A percentile compares a stretch with the other conserved stretches of the same genome.
phyloP scores from a whole-genome alignment of 345 rosid genomes.

The Erysimum cheiranthoides region DNA sequence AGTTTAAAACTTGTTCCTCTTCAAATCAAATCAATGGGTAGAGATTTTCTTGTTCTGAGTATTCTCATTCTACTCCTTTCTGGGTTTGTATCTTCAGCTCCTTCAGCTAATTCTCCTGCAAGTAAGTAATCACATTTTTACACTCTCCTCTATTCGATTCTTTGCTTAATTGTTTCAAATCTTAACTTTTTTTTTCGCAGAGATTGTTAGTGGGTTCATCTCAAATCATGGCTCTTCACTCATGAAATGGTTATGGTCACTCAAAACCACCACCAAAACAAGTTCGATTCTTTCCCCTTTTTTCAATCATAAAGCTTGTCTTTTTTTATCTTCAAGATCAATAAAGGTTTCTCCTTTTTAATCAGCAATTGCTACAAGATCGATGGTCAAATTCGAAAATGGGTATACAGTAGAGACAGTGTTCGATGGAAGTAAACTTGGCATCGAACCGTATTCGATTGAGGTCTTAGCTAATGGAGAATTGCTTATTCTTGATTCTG shows the following conservation, averaged over 20 bases:
- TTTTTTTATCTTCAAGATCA: neutral
- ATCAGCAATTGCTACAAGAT: slow-evolving; percentile 78
- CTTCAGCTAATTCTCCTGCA: slow-evolving; percentile 74
- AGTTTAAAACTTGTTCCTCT: neutral
- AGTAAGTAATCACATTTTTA: slow-evolving; percentile 57
- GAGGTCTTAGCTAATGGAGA: slow-evolving; percentile 88
- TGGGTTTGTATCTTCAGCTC: slow-evolving; percentile 67
- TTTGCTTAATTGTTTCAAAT: slow-evolving; percentile 25
- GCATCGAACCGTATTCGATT: slow-evolving; percentile 83
- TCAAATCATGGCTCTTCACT: slow-evolving; percentile 70
- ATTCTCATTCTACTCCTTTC: slow-evolving; percentile 57
- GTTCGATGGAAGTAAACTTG: slow-evolving; percentile 98
- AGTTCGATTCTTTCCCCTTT: slow-evolving; percentile 53
- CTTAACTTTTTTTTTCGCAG: slow-evolving; percentile 51
- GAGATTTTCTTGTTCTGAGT: slow-evolving; percentile 53
- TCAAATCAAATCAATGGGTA: slow-evolving; percentile 52
- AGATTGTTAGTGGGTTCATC: slow-evolving; percentile 77
- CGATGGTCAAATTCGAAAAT: slow-evolving; percentile 92
- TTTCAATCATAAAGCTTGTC: neutral
- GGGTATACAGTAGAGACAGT: slow-evolving; percentile 98
- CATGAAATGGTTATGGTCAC: slow-evolving; percentile 94
- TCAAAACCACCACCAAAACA: slow-evolving; percentile 89
- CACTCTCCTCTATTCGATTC: slow-evolving; percentile 18
- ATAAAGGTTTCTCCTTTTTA: slow-evolving; percentile 25
- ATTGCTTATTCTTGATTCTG: slow-evolving; percentile 86